Base-by-base conservation (phyloP, 2,329 filamentous ascomycete genomes). In the Diplodia seriata region DNA sequence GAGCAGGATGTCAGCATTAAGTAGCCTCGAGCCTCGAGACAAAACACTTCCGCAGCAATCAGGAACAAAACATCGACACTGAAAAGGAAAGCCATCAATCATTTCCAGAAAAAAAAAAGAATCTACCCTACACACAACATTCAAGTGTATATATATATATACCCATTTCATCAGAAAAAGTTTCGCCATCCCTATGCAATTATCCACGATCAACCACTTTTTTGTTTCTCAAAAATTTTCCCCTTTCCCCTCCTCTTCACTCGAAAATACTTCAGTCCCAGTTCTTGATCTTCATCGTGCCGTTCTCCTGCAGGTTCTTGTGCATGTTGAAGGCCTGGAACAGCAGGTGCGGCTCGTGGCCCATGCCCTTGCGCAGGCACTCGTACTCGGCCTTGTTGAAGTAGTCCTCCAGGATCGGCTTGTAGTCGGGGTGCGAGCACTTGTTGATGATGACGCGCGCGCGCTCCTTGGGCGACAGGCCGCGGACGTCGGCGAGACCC, bases 321-420 rank as follows among this genome's bases (percentile, higher is more conserved):
- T 97, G 93, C 89, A 97, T 91, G 79, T 96, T 92, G 78, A 97
- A 97, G 56, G 86, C 85, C 81, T 96, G 91, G 85, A 89, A 96
- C 70, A 97, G 83, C 76, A 96, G 81, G 79, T 97, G 93, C 31
- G 93, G 93, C 85, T 97, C 91, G 80, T 97, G 93, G 23, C 92
- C 92, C 92, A 90, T 92, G 23, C 92, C 93, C 85, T 93, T 94
- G 79, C 85, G 87, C 78, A 96, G 80, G 77, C 92, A 95, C 82
- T 96, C 91, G 74, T 86, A 92, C 82, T 97, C 93, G 47, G 93
- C 93, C 79, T 91, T 91, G 72, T 94, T 89, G 71, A 94, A 90
- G 83, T 97, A 97, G 75, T 91, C 90, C 76, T 85, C 84, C 59
- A 97, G 84, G 74, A 97, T 95, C 8, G 92, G 91, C 77, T 87